Base-by-base conservation (phyloP, 2,329 filamentous ascomycete species). In the Pseudonectria buxi region DNA sequence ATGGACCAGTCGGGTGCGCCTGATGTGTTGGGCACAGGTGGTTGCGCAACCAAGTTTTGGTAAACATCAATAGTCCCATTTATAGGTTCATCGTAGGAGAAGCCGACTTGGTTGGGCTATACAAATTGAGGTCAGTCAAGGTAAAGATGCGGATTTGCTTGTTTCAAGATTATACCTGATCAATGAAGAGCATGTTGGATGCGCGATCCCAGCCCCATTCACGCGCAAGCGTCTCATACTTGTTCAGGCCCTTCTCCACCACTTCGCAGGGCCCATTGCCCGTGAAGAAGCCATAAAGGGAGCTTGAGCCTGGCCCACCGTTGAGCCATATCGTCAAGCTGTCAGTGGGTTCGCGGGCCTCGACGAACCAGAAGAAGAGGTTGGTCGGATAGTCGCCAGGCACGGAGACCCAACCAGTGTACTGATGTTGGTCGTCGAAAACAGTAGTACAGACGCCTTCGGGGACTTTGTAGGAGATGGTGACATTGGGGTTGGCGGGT, bases 61-160 rank as follows among this genome's bases (percentile, higher is more conserved):
- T 67, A 44, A 26, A 76, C 57, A 40, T 75, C 60, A 14, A 78
- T 52, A 6, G 78, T 79, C 12, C 73, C 72, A 48, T 86, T 80
- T 7, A 71, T 76, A 7, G 71, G 63, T 16, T 67, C 69, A 51
- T 87, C 84, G 52, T 76, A 79, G 2, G 79, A 83, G 45, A 83
- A 79, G 16, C 77, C 76, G 32, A 86, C 75, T 58, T 86, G 79
- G 42, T 80, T 79, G 15, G 80, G 80, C 73, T 87, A 51, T 45
- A 43, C 24, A 15, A n/a, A 10, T 5, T 13, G 6, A 10, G 12
- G 12, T 26, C 15, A 31, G 27, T 15, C 26, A 35, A 45, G 29
- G 30, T 25, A 44, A 45, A 24, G 45, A 49, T 14, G 49, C 18
- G 4, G 18, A 28, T 24, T 13, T 16, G 14, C 6, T 24, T 14